A percentile compares a stretch with the other conserved stretches of the same genome.
phyloP scores from a whole-genome alignment of 805 yeast genomes.

The Tetrapisispora nanseiensis region DNA sequence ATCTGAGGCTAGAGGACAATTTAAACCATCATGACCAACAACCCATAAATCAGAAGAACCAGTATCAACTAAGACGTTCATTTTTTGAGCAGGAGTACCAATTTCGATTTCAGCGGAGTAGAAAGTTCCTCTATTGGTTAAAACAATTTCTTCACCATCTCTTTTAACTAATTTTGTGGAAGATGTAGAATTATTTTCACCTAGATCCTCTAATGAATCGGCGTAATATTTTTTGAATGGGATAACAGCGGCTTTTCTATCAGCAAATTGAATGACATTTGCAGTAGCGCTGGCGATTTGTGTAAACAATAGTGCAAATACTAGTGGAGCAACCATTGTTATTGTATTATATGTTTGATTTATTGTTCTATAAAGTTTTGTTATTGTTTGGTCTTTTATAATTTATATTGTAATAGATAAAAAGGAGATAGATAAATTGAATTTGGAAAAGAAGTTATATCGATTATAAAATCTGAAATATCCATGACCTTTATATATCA shows the following conservation, averaged over 20 bases:
- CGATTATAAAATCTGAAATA: background rate
- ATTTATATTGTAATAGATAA: background rate
- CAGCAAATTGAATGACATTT: background rate
- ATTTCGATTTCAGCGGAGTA: constrained; percentile 22
- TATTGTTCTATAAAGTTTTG: background rate
- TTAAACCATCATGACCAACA: constrained; percentile 28
- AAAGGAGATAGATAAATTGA: background rate
- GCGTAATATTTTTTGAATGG: constrained; percentile 2
- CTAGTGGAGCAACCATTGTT: constrained; percentile 2
- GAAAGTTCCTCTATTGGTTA: background rate
- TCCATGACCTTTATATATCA: constrained; percentile 1
- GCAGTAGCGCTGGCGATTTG: background rate
- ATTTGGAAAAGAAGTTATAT: background rate
- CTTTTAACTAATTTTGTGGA: background rate
- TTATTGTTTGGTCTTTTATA: constrained; percentile 1
- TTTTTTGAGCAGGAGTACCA: constrained; percentile 37
- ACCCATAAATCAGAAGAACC: constrained; percentile 45
- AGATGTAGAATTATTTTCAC: background rate
- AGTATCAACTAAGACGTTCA: constrained; percentile 38
- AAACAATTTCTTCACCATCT: background rate
- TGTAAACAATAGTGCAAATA: background rate
- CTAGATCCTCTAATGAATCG: background rate
- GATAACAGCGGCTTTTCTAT: background rate
- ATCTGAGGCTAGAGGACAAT: background rate
- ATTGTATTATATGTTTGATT: background rate